A percentile compares a stretch with the other conserved stretches of the same genome.
phyloP scores from a whole-genome alignment of 768 basidiomycete genomes.

The Jaapia argillacea region DNA sequence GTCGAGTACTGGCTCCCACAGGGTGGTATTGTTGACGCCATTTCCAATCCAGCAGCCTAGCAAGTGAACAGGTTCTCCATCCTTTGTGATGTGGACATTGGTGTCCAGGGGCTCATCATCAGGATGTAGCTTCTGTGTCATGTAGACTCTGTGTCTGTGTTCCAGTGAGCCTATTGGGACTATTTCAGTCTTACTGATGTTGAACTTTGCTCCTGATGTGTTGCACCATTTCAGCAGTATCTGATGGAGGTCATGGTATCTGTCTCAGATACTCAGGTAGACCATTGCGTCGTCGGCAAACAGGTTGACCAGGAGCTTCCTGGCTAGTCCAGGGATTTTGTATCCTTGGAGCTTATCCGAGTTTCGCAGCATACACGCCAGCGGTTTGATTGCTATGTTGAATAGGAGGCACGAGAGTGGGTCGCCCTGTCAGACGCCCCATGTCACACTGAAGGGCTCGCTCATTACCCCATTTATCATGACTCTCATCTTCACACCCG shows the following conservation, averaged over 20 bases:
- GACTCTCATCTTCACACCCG: constrained; percentile 16
- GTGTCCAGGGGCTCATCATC: constrained; percentile 6
- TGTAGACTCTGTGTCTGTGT: constrained; percentile 9
- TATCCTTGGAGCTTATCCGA: constrained; percentile 10
- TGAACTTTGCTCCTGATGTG: constrained; percentile 31
- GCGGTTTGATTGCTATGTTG: constrained; percentile 21
- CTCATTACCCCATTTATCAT: constrained; percentile 24
- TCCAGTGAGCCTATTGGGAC: constrained; percentile 21
- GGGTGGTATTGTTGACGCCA: constrained; percentile 6
- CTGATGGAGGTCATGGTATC: constrained; percentile 10
- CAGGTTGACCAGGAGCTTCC: constrained; percentile 10
- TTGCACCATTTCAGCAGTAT: constrained; percentile 30
- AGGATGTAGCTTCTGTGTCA: constrained; percentile 3
- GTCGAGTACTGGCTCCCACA: constrained; percentile 20
- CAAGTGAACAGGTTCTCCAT: constrained; percentile 17
- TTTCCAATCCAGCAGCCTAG: constrained; percentile 26
- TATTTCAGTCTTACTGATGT: constrained; percentile 27
- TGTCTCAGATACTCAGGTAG: constrained; percentile 20
- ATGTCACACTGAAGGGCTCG: constrained; percentile 12
- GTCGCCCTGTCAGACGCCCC: constrained; percentile 28
- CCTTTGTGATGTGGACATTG: constrained; percentile 17
- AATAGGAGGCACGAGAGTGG: constrained; percentile 23
- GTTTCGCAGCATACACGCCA: constrained; percentile 12
- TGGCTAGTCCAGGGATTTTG: constrained; percentile 5
- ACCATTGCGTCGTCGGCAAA: constrained; percentile 20